Conservation (phyloP, 2,329 filamentous ascomycete species). For the Aspergillus terreus region DNA sequence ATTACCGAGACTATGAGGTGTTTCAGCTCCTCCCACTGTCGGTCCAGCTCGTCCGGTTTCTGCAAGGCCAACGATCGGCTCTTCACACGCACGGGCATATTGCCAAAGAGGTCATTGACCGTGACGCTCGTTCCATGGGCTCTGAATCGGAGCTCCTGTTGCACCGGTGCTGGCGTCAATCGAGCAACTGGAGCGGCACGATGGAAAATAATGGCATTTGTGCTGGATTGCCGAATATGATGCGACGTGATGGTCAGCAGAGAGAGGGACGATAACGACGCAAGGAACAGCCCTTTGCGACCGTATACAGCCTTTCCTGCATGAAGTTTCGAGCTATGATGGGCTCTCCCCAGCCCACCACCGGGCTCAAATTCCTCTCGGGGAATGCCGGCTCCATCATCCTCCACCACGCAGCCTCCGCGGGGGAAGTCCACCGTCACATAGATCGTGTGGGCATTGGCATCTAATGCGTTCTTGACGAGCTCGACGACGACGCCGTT, state of each 20-base stretch:
- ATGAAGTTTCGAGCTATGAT: conserved; percentile 78
- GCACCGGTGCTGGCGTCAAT: conserved; percentile 57
- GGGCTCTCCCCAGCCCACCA: conserved; percentile 69
- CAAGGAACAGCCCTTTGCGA: conserved; percentile 68
- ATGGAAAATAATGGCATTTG: conserved; percentile 65
- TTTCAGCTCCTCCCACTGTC: conserved; percentile 64
- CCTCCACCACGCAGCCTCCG: conserved; percentile 75
- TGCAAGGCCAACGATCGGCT: conserved; percentile 60
- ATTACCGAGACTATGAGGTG: conserved; percentile 60
- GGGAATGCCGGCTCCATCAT: conserved; percentile 76
- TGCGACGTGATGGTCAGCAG: conserved; percentile 73
- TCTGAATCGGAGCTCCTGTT: conserved; percentile 54
- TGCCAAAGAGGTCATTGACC: conserved; percentile 80
- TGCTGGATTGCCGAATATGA: conserved; percentile 49
- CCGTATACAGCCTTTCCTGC: conserved; percentile 55
- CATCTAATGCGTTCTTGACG: conserved; percentile 81
- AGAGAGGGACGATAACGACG: conserved; percentile 71
- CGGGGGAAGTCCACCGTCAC: conserved; percentile 70
- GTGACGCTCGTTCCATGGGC: conserved; percentile 70
- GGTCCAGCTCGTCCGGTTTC: conserved; percentile 51
- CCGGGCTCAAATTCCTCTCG: conserved; percentile 66
- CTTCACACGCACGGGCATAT: conserved; percentile 86
- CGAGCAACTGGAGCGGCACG: conserved; percentile 64
- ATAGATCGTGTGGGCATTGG: conserved; percentile 63
- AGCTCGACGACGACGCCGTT: conserved; percentile 69